A percentile compares a stretch with the other conserved stretches of the same genome.
phyloP scores from a whole-genome alignment of 441 rosid species.

The Populus hybrid region DNA sequence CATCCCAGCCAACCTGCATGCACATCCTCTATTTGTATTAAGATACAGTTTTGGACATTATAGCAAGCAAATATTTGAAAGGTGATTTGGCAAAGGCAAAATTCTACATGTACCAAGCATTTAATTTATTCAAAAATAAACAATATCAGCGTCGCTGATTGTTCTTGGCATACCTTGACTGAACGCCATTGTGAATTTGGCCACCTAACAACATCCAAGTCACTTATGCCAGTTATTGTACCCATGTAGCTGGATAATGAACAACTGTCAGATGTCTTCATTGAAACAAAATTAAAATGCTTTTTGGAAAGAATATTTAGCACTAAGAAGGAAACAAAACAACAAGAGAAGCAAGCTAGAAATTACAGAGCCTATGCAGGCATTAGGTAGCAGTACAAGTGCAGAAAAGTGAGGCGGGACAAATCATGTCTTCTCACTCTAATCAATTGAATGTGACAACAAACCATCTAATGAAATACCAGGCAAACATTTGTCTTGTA shows the following conservation, averaged over 20 bases:
- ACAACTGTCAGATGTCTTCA: slow-evolving; percentile 20
- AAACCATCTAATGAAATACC: neutral
- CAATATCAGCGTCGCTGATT: neutral
- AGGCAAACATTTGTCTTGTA: neutral
- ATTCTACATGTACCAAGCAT: neutral
- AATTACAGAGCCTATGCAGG: neutral
- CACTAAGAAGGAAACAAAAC: slow-evolving; percentile 9
- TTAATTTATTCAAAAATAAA: neutral
- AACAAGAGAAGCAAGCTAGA: neutral
- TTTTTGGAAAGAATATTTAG: neutral
- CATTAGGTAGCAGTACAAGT: neutral
- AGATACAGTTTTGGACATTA: neutral
- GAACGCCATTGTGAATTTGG: slow-evolving; percentile 97
- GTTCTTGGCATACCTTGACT: slow-evolving; percentile 60
- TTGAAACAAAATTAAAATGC: neutral
- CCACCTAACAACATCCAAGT: slow-evolving; percentile 83
- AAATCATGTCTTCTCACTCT: neutral
- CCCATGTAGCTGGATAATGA: slow-evolving; percentile 85
- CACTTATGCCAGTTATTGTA: slow-evolving; percentile 95
- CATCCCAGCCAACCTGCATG: slow-evolving; percentile 99
- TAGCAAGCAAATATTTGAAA: neutral
- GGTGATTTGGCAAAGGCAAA: neutral
- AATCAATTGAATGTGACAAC: neutral
- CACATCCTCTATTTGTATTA: neutral
- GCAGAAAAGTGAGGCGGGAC: neutral